Evolutionary conservation across 164 flowering plant genomes (phyloP).

Genomic region (Vitis amurensis): DNA sequence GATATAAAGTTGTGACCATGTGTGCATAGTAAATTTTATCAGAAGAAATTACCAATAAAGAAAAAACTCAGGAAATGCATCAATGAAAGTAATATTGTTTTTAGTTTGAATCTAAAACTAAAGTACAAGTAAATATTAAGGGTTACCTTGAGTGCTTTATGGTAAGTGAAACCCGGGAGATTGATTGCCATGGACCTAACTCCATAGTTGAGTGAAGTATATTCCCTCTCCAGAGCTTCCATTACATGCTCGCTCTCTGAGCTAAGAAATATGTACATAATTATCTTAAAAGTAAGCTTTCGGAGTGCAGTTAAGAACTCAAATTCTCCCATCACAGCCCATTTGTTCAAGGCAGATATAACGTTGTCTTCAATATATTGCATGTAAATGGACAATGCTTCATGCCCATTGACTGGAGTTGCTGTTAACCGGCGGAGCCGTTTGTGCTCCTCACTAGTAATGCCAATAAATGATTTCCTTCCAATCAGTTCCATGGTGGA

Average conservation of each 20-base stretch:
- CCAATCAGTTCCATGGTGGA: constrained; percentile 77
- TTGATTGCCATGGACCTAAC: constrained; percentile 90
- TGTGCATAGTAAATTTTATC: too few relatives aligned
- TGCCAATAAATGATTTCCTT: constrained; percentile 62
- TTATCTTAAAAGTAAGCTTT: constrained; percentile 79
- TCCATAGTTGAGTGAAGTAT: constrained; percentile 69
- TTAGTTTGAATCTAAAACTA: not conserved
- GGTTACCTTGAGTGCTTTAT: constrained; percentile 78
- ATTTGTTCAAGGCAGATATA: constrained; percentile 51
- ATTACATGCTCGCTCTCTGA: constrained; percentile 55
- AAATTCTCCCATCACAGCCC: constrained; percentile 63
- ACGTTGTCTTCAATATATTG: constrained; percentile 57
- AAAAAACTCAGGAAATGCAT: too few relatives aligned
- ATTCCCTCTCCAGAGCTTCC: constrained; percentile 76
- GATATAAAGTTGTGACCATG: too few relatives aligned
- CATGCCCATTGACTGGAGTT: constrained; percentile 84
- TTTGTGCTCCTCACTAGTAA: constrained; percentile 76
- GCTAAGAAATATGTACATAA: constrained; percentile 78
- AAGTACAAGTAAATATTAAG: not conserved
- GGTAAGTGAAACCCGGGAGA: constrained; percentile 86
- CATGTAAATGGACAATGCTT: constrained; percentile 62
- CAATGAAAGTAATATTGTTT: too few relatives aligned
- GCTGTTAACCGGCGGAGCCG: constrained; percentile 70
- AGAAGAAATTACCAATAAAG: too few relatives aligned
- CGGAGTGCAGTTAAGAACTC: constrained; percentile 82